A percentile compares a stretch with the other conserved stretches of the same genome.
phyloP scores from a whole-genome alignment of 257 asterid genomes.

The Phtheirospermum japonicum region DNA sequence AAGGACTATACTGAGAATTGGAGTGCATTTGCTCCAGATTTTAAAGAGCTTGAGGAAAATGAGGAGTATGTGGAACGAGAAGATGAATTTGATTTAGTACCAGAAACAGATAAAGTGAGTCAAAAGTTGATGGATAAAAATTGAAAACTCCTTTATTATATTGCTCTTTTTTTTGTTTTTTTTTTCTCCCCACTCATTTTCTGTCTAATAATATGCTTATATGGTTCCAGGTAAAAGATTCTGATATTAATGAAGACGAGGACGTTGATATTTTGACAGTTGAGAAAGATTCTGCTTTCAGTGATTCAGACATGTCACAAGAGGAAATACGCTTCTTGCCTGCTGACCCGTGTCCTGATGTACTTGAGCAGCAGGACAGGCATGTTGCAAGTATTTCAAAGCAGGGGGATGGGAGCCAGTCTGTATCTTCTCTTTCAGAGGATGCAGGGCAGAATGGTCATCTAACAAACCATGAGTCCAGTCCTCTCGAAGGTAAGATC shows the following conservation, averaged over 20 bases:
- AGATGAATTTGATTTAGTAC: conserved; percentile 78
- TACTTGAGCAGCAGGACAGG: conserved; percentile 54
- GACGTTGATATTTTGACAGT: conserved; percentile 62
- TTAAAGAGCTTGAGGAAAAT: conserved; percentile 83
- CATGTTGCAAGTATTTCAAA: conserved; percentile 46
- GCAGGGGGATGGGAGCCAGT: conserved; percentile 60
- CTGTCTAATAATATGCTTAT: conserved; percentile 27
- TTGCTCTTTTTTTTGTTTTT: background rate
- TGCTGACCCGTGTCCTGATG: conserved; percentile 66
- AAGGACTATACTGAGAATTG: conserved; percentile 86
- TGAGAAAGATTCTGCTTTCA: conserved; percentile 68
- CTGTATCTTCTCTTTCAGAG: conserved; percentile 65
- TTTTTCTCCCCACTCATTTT: background rate
- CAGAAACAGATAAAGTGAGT: conserved; percentile 63
- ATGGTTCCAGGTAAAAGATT: conserved; percentile 57
- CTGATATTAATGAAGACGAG: conserved; percentile 63
- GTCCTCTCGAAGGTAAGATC: conserved; percentile 60
- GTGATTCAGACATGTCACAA: conserved; percentile 79
- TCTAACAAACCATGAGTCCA: conserved; percentile 47
- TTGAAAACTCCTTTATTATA: background rate
- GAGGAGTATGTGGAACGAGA: conserved; percentile 86
- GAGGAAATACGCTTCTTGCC: conserved; percentile 75
- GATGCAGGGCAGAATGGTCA: conserved; percentile 67
- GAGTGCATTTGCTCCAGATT: conserved; percentile 94
- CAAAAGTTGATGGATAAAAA: background rate